Evolutionary conservation across 148 eudicot genomes (phyloP).

Genomic region (Chenopodium suecicum): DNA sequence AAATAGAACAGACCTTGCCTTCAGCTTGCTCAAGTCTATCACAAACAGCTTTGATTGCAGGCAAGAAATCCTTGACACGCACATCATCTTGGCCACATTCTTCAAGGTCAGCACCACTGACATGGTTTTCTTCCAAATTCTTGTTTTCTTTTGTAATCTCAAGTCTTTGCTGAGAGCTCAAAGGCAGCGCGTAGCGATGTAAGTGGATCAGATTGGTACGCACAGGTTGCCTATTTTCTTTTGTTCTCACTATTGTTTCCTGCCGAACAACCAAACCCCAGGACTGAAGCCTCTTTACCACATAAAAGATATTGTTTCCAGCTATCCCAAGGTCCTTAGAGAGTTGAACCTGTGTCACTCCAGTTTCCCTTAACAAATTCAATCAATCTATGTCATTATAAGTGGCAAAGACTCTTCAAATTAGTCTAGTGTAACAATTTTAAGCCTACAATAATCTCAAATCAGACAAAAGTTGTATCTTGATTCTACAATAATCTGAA

Average conservation of each 20-base stretch:
- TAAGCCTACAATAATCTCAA: neutral
- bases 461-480: neutral
- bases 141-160: slow-evolving; percentile 69
- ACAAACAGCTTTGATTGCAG: slow-evolving; percentile 76
- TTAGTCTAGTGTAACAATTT: neutral
- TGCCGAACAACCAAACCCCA: slow-evolving; percentile 86
- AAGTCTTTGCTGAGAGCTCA: slow-evolving; percentile 87
- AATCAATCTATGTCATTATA: slow-evolving; percentile 4
- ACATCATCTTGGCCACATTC: slow-evolving; percentile 61
- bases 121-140: slow-evolving; percentile 38
- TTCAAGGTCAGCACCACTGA: slow-evolving; percentile 37
- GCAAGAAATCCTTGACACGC: slow-evolving; percentile 72
- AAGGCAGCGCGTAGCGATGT: slow-evolving; percentile 78
- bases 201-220: slow-evolving; percentile 79
- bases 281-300: slow-evolving; percentile 69
- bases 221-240: slow-evolving; percentile 55
- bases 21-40: slow-evolving; percentile 85
- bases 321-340: slow-evolving; percentile 65
- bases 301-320: slow-evolving; percentile 69
- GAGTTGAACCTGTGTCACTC: slow-evolving; percentile 79
- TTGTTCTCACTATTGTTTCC: slow-evolving; percentile 71
- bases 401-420: neutral
- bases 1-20: slow-evolving; percentile 59
- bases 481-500: neutral
- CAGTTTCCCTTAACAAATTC: slow-evolving; percentile 55